Percentiles rank a stretch among this genome's conserved stretches.
These are phyloP conservation scores for Raffaelea albimanens DNA, from an alignment of 2,329 filamentous ascomycete species.

Conservation along the genomic window DNA sequence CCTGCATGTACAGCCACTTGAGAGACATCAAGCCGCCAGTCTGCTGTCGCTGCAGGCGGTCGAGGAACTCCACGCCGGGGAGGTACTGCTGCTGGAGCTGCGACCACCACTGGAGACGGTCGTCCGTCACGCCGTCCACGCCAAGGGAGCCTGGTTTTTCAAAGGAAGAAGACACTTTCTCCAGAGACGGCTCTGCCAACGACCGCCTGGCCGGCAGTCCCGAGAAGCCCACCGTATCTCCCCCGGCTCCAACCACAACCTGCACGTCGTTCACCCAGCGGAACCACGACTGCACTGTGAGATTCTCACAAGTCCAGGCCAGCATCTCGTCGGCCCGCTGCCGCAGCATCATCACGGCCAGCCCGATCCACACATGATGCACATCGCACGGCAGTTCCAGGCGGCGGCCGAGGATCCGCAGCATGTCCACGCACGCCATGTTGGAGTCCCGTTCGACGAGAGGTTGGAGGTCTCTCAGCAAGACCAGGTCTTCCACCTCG, in stretches of 20 bases:
- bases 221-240: no score
- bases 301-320: slow-evolving; percentile 12
- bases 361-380: slow-evolving; percentile 12
- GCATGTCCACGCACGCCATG: slow-evolving; percentile 11
- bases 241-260: slow-evolving; percentile 5
- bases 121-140: slow-evolving; percentile 9
- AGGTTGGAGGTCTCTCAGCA: slow-evolving; percentile 11
- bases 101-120: slow-evolving; percentile 6
- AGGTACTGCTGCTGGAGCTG: slow-evolving; percentile 3
- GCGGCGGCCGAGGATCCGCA: slow-evolving; percentile 13
- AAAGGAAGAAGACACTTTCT: no score
- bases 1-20: slow-evolving; percentile 10
- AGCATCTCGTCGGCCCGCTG: slow-evolving; percentile 9
- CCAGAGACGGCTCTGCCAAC: no score
- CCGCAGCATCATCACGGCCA: slow-evolving; percentile 10
- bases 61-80: slow-evolving; percentile 4
- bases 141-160: no score
- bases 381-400: slow-evolving; percentile 7
- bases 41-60: slow-evolving; percentile 2
- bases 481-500: slow-evolving; percentile 12
- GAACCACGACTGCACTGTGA: slow-evolving; percentile 10
- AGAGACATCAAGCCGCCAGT: slow-evolving; percentile 1
- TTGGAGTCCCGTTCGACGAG: slow-evolving; percentile 10
- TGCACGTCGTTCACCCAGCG: slow-evolving; percentile 12
- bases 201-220: no score